These are phyloP conservation scores for Backusella liffmaniae DNA, from an alignment of 192 early-diverging fungal genomes.

Conservation along the genomic window DNA sequence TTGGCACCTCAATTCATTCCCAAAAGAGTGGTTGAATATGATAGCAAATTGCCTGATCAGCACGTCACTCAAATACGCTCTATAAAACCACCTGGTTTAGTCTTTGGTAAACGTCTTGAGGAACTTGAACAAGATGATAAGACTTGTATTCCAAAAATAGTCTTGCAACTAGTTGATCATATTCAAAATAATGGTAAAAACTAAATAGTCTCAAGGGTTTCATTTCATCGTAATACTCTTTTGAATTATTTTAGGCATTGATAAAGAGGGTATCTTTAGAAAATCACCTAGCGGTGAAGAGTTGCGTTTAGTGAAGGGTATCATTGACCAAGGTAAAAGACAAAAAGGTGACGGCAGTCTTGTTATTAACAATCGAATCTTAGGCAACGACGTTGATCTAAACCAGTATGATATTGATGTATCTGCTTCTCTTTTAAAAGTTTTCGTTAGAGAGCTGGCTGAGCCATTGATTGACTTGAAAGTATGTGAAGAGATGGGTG, in stretches of 20 bases:
- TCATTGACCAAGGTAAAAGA: slow-evolving; percentile 50
- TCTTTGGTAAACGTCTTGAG: slow-evolving; percentile 78
- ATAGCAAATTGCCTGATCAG: not conserved
- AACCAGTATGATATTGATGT: slow-evolving; percentile 73
- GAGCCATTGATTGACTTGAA: slow-evolving; percentile 65
- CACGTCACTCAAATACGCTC: not conserved
- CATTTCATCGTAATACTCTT: not conserved
- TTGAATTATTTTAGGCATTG: slow-evolving; percentile 51
- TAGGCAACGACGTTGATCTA: slow-evolving; percentile 57
- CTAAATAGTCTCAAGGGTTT: not conserved
- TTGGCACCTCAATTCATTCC: slow-evolving; percentile 79
- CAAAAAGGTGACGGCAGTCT: not conserved
- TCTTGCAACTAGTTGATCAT: slow-evolving; percentile 70
- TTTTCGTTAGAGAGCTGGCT: slow-evolving; percentile 82
- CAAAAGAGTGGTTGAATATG: slow-evolving; percentile 59
- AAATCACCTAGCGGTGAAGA: slow-evolving; percentile 74
- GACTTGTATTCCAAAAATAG: slow-evolving; percentile 65
- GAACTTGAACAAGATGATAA: slow-evolving; percentile 46
- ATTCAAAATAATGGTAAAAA: slow-evolving; percentile 60
- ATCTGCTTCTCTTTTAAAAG: slow-evolving; percentile 78
- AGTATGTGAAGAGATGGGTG: slow-evolving; percentile 54
- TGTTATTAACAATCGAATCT: not conserved
- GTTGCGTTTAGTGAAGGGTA: slow-evolving; percentile 62
- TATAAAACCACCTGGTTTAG: slow-evolving; percentile 2
- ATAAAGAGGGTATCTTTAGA: slow-evolving; percentile 83